These are phyloP conservation scores for Aureobasidium musti DNA, from an alignment of 2,329 filamentous ascomycete species.

Conservation along the genomic window DNA sequence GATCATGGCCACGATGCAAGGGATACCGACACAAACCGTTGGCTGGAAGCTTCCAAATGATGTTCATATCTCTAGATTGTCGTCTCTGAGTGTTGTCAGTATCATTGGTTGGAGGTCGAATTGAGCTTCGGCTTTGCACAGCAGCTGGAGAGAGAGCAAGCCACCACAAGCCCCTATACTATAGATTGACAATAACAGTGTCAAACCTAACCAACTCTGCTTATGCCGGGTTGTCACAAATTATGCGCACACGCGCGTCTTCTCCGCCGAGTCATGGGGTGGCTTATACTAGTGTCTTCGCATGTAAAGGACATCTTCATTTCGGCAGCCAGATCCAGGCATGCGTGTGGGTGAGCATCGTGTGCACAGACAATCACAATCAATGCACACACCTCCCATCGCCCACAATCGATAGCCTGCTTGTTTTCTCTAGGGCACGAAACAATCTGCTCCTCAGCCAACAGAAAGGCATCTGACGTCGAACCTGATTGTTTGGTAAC, in stretches of 20 bases:
- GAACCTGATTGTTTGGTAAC: slow-evolving; percentile 3
- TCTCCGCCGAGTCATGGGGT: slow-evolving; percentile 14
- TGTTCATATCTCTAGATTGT: slow-evolving; percentile 21
- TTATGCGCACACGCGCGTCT: slow-evolving; percentile 18
- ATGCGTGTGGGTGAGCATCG: slow-evolving; percentile 15
- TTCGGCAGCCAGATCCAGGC: slow-evolving; percentile 25
- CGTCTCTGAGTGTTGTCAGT: neutral
- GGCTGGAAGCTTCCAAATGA: slow-evolving; percentile 25
- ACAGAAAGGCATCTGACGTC: slow-evolving; percentile 6
- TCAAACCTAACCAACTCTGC: neutral
- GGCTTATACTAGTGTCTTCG: slow-evolving; percentile 24
- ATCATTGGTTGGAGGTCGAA: neutral
- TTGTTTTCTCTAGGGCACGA: neutral
- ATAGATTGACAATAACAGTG: slow-evolving; percentile 18
- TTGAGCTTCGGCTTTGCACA: neutral
- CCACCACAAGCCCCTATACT: slow-evolving; percentile 7
- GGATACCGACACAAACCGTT: slow-evolving; percentile 16
- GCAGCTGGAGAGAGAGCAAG: neutral
- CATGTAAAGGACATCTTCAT: slow-evolving; percentile 26
- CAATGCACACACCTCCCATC: slow-evolving; percentile 22
- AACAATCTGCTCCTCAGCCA: neutral
- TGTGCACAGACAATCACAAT: slow-evolving; percentile 27
- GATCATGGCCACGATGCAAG: slow-evolving; percentile 23
- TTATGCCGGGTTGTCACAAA: slow-evolving; percentile 1
- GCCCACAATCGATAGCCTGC: slow-evolving; percentile 14